phyloP scores from a whole-genome alignment of 1,284 basidiomycete genomes.

The Trichosporon sp. region DNA sequence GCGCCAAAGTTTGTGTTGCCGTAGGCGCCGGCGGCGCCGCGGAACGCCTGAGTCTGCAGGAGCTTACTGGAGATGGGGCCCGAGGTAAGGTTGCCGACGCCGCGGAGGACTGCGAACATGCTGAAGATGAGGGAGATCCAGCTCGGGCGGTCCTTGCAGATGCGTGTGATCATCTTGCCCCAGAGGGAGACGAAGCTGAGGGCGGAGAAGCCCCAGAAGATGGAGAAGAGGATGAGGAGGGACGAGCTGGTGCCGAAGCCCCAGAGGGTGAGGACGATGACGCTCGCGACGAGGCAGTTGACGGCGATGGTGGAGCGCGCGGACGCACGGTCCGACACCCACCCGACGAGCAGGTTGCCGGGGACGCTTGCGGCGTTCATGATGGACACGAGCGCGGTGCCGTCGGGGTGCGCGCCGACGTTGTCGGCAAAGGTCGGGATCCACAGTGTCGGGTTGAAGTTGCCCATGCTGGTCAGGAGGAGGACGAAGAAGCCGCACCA shows the following conservation, averaged over 20 bases:
- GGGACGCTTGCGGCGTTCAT: constrained; percentile 39
- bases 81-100: constrained; percentile 46
- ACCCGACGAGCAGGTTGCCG: constrained; percentile 40
- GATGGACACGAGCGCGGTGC: constrained; percentile 42
- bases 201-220: constrained; percentile 34
- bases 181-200: constrained; percentile 36
- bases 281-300: constrained; percentile 34
- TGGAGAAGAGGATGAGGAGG: constrained; percentile 29
- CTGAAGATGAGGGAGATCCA: constrained; percentile 37
- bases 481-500: constrained; percentile 36
- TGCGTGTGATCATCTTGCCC: constrained; percentile 33
- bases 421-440: constrained; percentile 45
- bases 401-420: constrained; percentile 34
- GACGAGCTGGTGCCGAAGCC: constrained; percentile 39
- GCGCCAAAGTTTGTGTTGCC: constrained; percentile 38
- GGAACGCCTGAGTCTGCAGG: constrained; percentile 25
- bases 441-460: constrained; percentile 47
- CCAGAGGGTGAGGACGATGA: constrained; percentile 46
- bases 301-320: constrained; percentile 31
- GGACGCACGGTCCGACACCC: constrained; percentile 39
- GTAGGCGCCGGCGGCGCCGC: constrained; percentile 39
- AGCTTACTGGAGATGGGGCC: constrained; percentile 37
- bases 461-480: constrained; percentile 41
- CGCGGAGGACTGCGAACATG: constrained; percentile 40
- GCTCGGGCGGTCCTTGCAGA: constrained; percentile 40